These are phyloP conservation scores for Candida fluviatilis DNA, from an alignment of 805 yeast genomes.

Conservation along the genomic window DNA sequence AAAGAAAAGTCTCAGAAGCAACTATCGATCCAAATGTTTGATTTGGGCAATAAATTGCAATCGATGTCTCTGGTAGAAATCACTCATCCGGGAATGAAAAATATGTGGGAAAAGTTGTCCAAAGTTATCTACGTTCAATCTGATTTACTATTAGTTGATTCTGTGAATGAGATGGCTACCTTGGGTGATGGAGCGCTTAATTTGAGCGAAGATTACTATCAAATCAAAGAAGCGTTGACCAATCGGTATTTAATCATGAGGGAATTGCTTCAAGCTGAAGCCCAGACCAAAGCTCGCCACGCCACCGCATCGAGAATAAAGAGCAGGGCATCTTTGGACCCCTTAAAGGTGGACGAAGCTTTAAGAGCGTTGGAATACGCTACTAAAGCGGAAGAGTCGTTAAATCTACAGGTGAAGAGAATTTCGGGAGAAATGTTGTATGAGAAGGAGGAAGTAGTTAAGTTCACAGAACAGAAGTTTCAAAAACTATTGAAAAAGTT, in stretches of 20 bases:
- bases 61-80: conserved; percentile 40
- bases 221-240: conserved; percentile 88
- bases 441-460: conserved; percentile 61
- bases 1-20: conserved; percentile 57
- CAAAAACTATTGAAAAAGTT: conserved; percentile 52
- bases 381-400: conserved; percentile 66
- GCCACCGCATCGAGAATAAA: conserved; percentile 68
- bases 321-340: conserved; percentile 70
- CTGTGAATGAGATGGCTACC: conserved; percentile 67
- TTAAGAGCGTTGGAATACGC: conserved; percentile 75
- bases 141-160: conserved; percentile 70
- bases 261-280: conserved; percentile 77
- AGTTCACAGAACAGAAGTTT: conserved; percentile 54
- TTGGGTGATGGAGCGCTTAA: conserved; percentile 70
- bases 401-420: conserved; percentile 73
- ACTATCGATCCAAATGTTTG: conserved; percentile 42
- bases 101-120: conserved; percentile 74
- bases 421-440: conserved; percentile 81
- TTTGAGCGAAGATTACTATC: conserved; percentile 71
- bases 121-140: conserved; percentile 67
- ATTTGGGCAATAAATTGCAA: conserved; percentile 40
- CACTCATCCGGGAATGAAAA: conserved; percentile 65
- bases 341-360: conserved; percentile 88
- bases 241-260: conserved; percentile 91
- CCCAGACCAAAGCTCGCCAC: conserved; percentile 64